Conservation (phyloP, 2,329 filamentous ascomycete species). For the Fusarium succisae region DNA sequence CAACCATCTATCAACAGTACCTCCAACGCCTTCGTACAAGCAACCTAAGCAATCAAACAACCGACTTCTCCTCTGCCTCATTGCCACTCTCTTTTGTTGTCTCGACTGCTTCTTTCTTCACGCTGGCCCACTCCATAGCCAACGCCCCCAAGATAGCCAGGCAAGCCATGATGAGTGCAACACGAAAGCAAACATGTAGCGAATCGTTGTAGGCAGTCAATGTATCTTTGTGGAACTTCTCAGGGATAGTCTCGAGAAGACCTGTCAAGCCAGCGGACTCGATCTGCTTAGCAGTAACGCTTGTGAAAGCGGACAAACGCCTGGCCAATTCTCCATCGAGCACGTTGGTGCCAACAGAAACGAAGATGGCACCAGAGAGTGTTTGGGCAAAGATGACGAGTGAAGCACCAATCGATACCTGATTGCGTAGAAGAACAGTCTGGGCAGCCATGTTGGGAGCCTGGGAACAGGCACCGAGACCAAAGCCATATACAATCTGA, state of each 20-base stretch:
- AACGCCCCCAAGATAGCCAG: conserved; percentile 59
- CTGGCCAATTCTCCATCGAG: conserved; percentile 56
- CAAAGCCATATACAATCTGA: conserved; percentile 53
- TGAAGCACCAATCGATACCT: conserved; percentile 58
- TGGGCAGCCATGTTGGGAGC: conserved; percentile 57
- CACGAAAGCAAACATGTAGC: conserved; percentile 63
- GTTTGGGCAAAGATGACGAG: conserved; percentile 58
- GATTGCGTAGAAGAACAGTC: conserved; percentile 52
- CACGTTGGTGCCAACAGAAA: conserved; percentile 61
- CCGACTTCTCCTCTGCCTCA: not conserved
- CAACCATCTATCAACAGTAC: not conserved
- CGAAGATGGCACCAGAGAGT: conserved; percentile 58
- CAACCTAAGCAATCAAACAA: not conserved
- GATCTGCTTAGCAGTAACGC: conserved; percentile 11
- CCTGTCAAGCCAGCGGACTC: conserved; percentile 10
- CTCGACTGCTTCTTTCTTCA: not conserved
- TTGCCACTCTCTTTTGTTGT: not conserved
- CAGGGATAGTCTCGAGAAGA: conserved; percentile 2
- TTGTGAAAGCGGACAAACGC: conserved; percentile 5
- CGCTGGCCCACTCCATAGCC: not conserved
- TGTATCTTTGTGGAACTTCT: conserved; percentile 2
- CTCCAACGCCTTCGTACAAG: not conserved
- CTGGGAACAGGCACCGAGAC: conserved; percentile 56
- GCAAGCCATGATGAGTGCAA: conserved; percentile 59
- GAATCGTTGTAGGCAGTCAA: conserved; percentile 64